A percentile compares a stretch with the other conserved stretches of the same genome.
Conservation (phyloP, 352 stramenopile species). For the Globisporangium solare region DNA sequence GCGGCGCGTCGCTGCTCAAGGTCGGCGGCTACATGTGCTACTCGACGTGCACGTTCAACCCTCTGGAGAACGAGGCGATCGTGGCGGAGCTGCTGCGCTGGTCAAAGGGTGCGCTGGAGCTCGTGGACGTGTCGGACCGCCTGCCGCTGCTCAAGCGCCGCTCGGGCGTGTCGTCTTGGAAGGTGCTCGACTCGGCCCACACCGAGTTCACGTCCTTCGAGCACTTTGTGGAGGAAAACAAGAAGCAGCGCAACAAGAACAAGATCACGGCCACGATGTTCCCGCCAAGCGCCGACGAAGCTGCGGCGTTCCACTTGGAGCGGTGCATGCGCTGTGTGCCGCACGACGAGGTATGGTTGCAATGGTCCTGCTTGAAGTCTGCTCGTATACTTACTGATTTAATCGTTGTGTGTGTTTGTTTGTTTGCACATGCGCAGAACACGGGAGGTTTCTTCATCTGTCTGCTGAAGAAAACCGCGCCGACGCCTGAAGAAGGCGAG, state of each 20-base stretch:
- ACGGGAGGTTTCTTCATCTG: conserved; percentile 99
- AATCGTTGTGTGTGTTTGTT: conserved; percentile 1
- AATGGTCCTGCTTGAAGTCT: too few species aligned
- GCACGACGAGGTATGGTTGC: conserved; percentile 88
- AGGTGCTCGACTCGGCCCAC: conserved; percentile 87
- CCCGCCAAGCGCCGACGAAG: conserved; percentile 79
- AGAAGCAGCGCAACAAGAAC: conserved; percentile 64
- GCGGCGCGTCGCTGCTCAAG: conserved; percentile 89
- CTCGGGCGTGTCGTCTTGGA: conserved; percentile 90
- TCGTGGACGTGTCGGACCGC: conserved; percentile 87
- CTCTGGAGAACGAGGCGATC: conserved; percentile 99
- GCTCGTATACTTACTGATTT: neutral
- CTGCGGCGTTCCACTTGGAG: conserved; percentile 79
- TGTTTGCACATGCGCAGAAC: conserved; percentile 74
- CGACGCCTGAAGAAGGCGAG: conserved; percentile 38
- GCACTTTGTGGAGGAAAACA: conserved; percentile 46
- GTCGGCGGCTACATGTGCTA: conserved; percentile 94
- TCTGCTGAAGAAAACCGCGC: conserved; percentile 90
- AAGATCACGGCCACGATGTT: conserved; percentile 89
- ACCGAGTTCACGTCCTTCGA: conserved; percentile 78
- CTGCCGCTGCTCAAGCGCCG: conserved; percentile 83
- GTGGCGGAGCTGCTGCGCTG: conserved; percentile 94
- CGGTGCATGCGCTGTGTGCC: conserved; percentile 96
- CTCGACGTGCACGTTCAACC: conserved; percentile 98
- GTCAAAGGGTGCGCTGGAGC: conserved; percentile 84